Evolutionary conservation across 2,329 filamentous ascomycete genomes (phyloP), one percentile per base, ranked within the genome.

Genomic region (Claviceps arundinis): DNA sequence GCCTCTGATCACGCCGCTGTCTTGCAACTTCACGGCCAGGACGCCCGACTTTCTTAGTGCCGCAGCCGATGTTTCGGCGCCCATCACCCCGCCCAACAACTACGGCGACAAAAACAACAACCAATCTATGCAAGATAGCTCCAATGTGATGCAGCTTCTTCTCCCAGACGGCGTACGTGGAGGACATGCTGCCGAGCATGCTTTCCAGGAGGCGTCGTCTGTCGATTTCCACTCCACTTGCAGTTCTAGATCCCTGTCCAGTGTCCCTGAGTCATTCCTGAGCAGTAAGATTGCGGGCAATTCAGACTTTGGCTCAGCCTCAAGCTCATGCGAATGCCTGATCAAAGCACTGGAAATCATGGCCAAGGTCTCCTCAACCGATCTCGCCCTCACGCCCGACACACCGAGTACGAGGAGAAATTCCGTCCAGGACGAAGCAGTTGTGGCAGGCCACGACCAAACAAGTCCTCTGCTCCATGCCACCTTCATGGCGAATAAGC

Each of bases 401-500:
- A n/a, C 44, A 4, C 3, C 5, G 16, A 48, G 16, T 7, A 7
- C 41, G 11, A 22, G 24, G 7, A 9, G 14, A 9, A n/a, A 30
- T 22, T 13, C 30, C 5, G 17, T 22, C 17, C 30, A 16, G 2
- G 24, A 47, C n/a, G 19, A 22, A 19, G 4, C 47, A 17, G 13
- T 30, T 30, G 26, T 11, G 17, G 2, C 11, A 11, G 17, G 17
- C 7, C 34, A 38, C 5, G 17, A 8, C 4, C 17, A 41, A 7
- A 13, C 4, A 17, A 17, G 13, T 19, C 30, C 30, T 22, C 22
- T 26, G 37, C 17, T 34, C 17, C 43, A 22, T 9, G 43, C 37
- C 24, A 22, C 50, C 8, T 17, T 55, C 13, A n/a, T 6, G n/a
- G 43, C 47, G 22, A 53, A 55, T 46, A 55, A 42, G 37, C 43